Evolutionary conservation across 2,329 filamentous ascomycete genomes (phyloP), one percentile per base, ranked within the genome.

Genomic region (Colletotrichum tofieldiae): DNA sequence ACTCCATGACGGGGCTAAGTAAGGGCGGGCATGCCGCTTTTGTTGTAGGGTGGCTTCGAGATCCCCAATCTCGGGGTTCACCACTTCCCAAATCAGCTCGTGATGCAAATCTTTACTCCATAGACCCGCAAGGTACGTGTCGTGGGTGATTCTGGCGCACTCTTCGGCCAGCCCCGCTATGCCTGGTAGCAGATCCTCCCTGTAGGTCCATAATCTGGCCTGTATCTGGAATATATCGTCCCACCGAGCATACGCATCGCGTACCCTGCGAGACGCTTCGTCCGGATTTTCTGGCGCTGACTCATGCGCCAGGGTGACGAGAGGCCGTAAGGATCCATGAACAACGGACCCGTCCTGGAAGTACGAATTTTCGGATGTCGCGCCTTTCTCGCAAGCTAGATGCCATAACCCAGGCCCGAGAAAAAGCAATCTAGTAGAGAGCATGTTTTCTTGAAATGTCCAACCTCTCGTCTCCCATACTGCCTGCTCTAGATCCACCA

Each of bases 1-100:
- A 32, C 64, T 67, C 64, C 64, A 52, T 5, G 64, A 60, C 18
- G 64, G 64, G 3, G 54, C 64, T 5, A 67, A 23, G 35, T 67
- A 67, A 9, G 64, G 55, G 6, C n/a, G 1, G 1, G 43, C 16
- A 3, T 35, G 1, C 14, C 16, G 32, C 18, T 49, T 41, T 4
- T 18, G 32, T 2, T 4, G 6, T 0, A 60, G 51, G 2, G 32
- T 9, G 29, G 43, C 26, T 8, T 39, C 32, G 5, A 60, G 35
- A 7, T 39, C 43, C 4, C 64, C 64, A n/a, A 35, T 7, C 1
- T 32, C 29, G 1, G 64, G 55, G 7, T 39, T 26, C 1, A n/a
- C 6, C 1, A 47, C 23, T 18, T 67, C 64, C 64, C 64, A 60
- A 5, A 60, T 14, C 11, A 67, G 35, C 26, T 29, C 39, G 20